Base-by-base conservation (phyloP, 768 basidiomycete genomes). In the Suillus plorans region DNA sequence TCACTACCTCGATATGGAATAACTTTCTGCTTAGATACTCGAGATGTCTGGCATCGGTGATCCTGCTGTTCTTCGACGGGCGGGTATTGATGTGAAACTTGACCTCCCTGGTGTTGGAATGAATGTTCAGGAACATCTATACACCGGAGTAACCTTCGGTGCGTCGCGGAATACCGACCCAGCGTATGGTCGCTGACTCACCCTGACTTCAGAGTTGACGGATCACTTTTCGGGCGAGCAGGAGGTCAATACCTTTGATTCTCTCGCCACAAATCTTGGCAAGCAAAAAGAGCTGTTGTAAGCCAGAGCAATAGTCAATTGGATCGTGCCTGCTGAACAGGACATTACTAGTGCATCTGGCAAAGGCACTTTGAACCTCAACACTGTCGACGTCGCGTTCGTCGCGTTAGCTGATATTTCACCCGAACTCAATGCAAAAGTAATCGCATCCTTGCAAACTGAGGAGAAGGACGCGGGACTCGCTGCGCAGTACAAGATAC, bases 31-130 rank as follows among this genome's bases (percentile, higher is more conserved):
- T 6, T 82, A 86, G 68, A 75, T 89, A 10, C 80, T 88, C 2
- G 84, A 88, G 68, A 74, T 88, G 3, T 86, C 85, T 6, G 88
- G 87, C 28, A 82, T 88, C 62, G 87, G 87, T 20, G 75, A 80
- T 39, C 69, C 70, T 16, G 74, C 74, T 2, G 66, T 84, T 25
- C 74, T 88, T 39, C 67, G 75, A 31, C 73, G 66, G 6, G 68
- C 82, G 20, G 80, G 79, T 3, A 77, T 89, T 47, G 64, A 72
- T 0, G 63, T 75, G 28, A 72, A 75, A 62, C 53, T 74, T 31
- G 41, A 68, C 6, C 66, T 74, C 2, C 79, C 80, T 7, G 80
- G 79, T 12, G 85, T 87, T 14, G 86, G 86, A 1, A 78, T 80
- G 70, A 86, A 86, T 66, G 73, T 84, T n/a, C 84, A 85, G 66